Percentiles rank a stretch among this genome's conserved stretches.
phyloP scores from a whole-genome alignment of 768 basidiomycete species.

The Amanita rimosa region DNA sequence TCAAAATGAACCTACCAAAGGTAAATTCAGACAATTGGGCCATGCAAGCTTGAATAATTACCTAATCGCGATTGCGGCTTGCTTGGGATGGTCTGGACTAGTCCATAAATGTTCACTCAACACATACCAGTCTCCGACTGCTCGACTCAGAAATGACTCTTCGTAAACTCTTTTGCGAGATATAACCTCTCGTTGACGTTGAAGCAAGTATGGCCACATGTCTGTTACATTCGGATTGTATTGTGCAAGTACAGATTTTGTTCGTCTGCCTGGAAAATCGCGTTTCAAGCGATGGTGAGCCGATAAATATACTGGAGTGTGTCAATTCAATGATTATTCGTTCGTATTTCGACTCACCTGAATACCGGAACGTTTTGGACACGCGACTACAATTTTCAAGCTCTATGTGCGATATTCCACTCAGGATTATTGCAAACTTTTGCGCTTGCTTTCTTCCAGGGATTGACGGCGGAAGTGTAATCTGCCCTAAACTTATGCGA shows the following conservation, averaged over 20 bases:
- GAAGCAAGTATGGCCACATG: conserved; percentile 61
- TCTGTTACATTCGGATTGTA: conserved; percentile 40
- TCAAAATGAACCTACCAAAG: conserved; percentile 45
- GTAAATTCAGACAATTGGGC: not conserved
- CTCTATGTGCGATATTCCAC: conserved; percentile 31
- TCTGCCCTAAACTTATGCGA: conserved; percentile 20
- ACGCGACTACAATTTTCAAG: conserved; percentile 36
- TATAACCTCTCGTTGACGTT: conserved; percentile 33
- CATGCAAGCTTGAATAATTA: conserved; percentile 14
- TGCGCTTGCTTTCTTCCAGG: conserved; percentile 46
- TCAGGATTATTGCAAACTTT: conserved; percentile 42
- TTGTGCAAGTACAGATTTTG: conserved; percentile 18
- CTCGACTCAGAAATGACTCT: conserved; percentile 37
- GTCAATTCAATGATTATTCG: not conserved
- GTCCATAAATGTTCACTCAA: conserved; percentile 43
- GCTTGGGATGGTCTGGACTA: conserved; percentile 46
- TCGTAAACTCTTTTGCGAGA: conserved; percentile 27
- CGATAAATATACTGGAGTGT: conserved; percentile 49
- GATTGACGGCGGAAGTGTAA: conserved; percentile 47
- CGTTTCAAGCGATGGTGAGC: conserved; percentile 37
- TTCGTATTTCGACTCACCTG: conserved; percentile 25
- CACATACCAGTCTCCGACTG: conserved; percentile 19
- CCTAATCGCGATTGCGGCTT: conserved; percentile 48
- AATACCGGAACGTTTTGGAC: conserved; percentile 52
- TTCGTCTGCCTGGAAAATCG: conserved; percentile 26